Evolutionary conservation across 192 early-diverging fungal genomes (phyloP).

Genomic region (Podila epicladia): DNA sequence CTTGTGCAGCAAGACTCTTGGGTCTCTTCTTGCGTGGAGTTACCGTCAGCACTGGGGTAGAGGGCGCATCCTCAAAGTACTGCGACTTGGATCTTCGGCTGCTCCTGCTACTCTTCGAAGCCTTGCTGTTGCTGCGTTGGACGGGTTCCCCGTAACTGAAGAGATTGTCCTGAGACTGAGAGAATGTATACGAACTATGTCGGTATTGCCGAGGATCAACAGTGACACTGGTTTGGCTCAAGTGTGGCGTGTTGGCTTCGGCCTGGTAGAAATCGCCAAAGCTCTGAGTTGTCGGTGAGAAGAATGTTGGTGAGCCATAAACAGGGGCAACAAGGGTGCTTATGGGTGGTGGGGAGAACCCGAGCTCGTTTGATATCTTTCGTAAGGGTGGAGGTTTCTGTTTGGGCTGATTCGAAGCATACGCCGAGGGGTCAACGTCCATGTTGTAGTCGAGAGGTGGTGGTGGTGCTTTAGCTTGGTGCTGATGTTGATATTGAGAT

Average conservation of each 20-base stretch:
- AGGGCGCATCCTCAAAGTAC: conserved; percentile 27
- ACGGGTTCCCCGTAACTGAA: too few species aligned
- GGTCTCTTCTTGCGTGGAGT: conserved; percentile 15
- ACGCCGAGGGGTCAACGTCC: conserved; percentile 21
- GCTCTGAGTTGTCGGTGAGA: conserved; percentile 4
- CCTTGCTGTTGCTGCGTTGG: background rate
- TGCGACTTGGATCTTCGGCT: conserved; percentile 6
- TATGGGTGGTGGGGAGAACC: conserved; percentile 10
- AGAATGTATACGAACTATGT: too few species aligned
- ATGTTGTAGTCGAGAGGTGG: background rate
- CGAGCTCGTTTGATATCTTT: conserved; percentile 14
- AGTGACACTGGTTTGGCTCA: too few species aligned
- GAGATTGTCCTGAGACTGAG: too few species aligned
- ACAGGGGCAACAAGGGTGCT: conserved; percentile 1
- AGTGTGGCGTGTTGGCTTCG: background rate
- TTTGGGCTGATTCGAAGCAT: background rate
- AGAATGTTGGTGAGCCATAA: conserved; percentile 5
- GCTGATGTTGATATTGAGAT: conserved; percentile 12
- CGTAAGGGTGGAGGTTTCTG: conserved; percentile 11
- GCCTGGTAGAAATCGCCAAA: conserved; percentile 1
- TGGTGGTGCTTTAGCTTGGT: conserved; percentile 1
- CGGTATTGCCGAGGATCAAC: too few species aligned
- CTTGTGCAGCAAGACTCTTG: conserved; percentile 43
- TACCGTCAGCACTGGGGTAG: conserved; percentile 1
- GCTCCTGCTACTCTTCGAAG: background rate